These are phyloP conservation scores for Pleurozium schreberi DNA, from an alignment of 225 moss, liverwort and hornwort genomes.

Conservation along the genomic window DNA sequence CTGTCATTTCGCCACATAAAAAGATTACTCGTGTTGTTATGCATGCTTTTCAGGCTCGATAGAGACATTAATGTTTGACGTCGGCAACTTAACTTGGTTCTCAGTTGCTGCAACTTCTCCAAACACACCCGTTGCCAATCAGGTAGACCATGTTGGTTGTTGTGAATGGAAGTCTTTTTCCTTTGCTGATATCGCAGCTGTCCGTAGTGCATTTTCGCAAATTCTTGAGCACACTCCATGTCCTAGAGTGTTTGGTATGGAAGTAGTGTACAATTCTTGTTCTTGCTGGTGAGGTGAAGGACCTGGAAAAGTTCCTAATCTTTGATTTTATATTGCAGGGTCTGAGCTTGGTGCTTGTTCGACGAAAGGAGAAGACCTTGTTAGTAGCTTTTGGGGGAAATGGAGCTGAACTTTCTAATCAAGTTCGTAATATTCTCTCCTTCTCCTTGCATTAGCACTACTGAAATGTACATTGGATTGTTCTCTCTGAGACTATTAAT, in stretches of 20 bases:
- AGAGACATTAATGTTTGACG: constrained; percentile 57
- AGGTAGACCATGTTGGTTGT: constrained; percentile 25
- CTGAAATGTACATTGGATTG: neutral
- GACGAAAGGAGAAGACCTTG: constrained; percentile 53
- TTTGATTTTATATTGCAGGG: constrained; percentile 31
- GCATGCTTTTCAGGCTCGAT: constrained; percentile 32
- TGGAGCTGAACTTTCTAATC: constrained; percentile 33
- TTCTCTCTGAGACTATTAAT: neutral
- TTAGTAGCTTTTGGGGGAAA: constrained; percentile 74
- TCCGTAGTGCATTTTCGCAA: neutral
- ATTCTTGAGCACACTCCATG: neutral
- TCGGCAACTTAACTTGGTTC: constrained; percentile 61
- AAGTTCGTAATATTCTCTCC: neutral
- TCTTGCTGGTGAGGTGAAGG: neutral
- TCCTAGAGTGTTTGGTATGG: neutral
- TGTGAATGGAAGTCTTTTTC: neutral
- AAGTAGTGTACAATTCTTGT: neutral
- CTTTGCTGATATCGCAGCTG: neutral
- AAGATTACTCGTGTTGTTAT: constrained; percentile 16
- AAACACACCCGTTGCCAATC: constrained; percentile 52
- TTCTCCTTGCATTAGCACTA: neutral
- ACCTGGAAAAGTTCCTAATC: neutral
- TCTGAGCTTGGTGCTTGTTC: constrained; percentile 54
- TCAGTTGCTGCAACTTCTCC: constrained; percentile 34
- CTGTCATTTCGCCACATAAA: neutral